Conservation (phyloP, 345 rosid species). For the Aurinia saxatilis region DNA sequence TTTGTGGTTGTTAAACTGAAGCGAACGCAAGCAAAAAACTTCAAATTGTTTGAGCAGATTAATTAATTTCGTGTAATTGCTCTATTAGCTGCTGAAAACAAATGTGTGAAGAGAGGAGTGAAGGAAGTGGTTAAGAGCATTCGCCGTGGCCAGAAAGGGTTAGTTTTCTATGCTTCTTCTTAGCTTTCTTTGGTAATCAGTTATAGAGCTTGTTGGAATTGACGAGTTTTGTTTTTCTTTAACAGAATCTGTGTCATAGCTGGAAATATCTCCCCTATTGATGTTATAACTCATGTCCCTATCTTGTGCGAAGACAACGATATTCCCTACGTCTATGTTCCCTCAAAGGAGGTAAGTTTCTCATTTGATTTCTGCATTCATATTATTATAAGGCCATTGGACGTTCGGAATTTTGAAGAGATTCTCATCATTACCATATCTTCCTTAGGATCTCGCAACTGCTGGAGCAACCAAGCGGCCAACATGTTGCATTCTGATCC, state of each 20-base stretch:
- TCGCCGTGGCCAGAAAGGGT: constrained; percentile 79
- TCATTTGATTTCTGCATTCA: background rate
- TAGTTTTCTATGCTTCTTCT: constrained; percentile 2
- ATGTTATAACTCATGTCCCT: constrained; percentile 84
- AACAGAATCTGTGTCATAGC: constrained; percentile 85
- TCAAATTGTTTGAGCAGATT: background rate
- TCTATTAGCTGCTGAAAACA: constrained; percentile 64
- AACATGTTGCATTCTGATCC: constrained; percentile 77
- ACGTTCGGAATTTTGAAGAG: background rate
- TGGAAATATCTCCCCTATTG: constrained; percentile 87
- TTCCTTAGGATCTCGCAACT: constrained; percentile 68
- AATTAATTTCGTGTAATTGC: background rate
- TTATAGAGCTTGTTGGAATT: too few relatives aligned
- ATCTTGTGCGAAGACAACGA: constrained; percentile 74
- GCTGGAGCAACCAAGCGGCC: constrained; percentile 92
- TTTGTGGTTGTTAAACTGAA: background rate
- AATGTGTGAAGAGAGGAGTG: constrained; percentile 89
- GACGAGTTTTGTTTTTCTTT: background rate
- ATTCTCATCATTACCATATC: background rate
- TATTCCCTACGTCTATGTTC: constrained; percentile 71
- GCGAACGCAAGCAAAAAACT: too few relatives aligned
- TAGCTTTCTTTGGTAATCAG: background rate
- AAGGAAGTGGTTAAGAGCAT: constrained; percentile 92
- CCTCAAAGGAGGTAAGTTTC: constrained; percentile 66
- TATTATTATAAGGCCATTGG: background rate